Percentiles rank a stretch among this genome's conserved stretches.
phyloP scores from a whole-genome alignment of 441 rosid species.

The Eruca vesicaria region DNA sequence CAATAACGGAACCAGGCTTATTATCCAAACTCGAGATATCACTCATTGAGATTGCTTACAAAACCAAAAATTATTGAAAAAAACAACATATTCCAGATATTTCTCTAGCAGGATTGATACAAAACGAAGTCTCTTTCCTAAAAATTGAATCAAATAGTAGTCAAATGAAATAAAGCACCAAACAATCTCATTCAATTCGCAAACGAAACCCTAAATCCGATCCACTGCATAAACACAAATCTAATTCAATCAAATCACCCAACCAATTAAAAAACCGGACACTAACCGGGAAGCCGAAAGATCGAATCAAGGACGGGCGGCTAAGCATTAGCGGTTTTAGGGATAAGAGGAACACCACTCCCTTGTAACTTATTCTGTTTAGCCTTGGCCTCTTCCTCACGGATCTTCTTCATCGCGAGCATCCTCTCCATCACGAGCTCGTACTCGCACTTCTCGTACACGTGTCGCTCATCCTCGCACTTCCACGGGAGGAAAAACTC shows the following conservation, averaged over 20 bases:
- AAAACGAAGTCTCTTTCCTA: neutral
- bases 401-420: slow-evolving; percentile 98
- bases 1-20: neutral
- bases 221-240: neutral
- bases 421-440: slow-evolving; percentile 97
- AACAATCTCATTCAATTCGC: neutral
- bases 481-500: slow-evolving; percentile 97
- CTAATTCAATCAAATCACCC: neutral
- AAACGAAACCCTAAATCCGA: slow-evolving; percentile 23
- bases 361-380: slow-evolving; percentile 49
- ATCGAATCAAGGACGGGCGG: neutral
- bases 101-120: neutral
- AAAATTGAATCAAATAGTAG: neutral
- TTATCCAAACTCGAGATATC: slow-evolving; percentile 2
- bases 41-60: neutral
- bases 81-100: neutral
- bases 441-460: slow-evolving; percentile 95
- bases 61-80: neutral
- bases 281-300: slow-evolving; percentile 35
- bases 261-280: neutral
- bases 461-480: slow-evolving; percentile 89
- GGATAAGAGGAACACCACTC: slow-evolving; percentile 60
- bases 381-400: slow-evolving; percentile 62
- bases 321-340: slow-evolving; percentile 81
- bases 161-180: neutral